Percentiles rank a stretch among this genome's conserved stretches.
phyloP scores from a whole-genome alignment of 768 basidiomycete genomes.

The Tricholoma flavovirens region DNA sequence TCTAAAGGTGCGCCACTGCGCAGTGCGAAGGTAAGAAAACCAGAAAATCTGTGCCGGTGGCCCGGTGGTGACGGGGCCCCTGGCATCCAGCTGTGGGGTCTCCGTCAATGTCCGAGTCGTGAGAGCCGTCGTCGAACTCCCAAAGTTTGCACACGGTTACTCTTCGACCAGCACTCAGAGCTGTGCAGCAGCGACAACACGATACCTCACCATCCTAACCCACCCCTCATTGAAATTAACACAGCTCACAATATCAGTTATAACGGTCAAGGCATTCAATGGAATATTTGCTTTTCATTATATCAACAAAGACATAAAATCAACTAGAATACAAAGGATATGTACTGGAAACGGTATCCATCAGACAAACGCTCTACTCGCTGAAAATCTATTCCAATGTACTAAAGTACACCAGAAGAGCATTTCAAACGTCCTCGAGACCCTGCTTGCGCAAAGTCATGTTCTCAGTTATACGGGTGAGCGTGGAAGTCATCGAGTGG shows the following conservation, averaged over 20 bases:
- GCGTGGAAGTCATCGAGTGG: conserved; percentile 50
- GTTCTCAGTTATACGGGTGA: conserved; percentile 57
- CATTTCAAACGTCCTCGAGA: conserved; percentile 53
- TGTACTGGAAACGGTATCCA: conserved; percentile 25
- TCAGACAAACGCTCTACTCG: conserved; percentile 47
- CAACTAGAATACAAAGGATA: not conserved
- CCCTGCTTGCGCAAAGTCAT: conserved; percentile 26
- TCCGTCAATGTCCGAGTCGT: not conserved
- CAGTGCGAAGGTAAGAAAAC: not conserved
- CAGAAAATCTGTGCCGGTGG: too few relatives aligned
- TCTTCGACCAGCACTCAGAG: too few relatives aligned
- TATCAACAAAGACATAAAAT: too few relatives aligned
- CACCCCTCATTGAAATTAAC: too few relatives aligned
- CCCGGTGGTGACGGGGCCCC: too few relatives aligned
- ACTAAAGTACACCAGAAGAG: conserved; percentile 15
- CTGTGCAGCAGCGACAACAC: too few relatives aligned
- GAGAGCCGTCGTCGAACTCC: not conserved
- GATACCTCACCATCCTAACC: too few relatives aligned
- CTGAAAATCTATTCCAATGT: conserved; percentile 24
- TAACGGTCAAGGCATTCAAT: too few relatives aligned
- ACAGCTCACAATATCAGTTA: too few relatives aligned
- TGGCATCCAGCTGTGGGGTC: not conserved
- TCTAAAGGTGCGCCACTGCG: not conserved
- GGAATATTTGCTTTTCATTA: too few relatives aligned
- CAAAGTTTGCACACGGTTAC: not conserved